Conservation (phyloP, 306 rosid genomes). For the Citrullus colocynthis region DNA sequence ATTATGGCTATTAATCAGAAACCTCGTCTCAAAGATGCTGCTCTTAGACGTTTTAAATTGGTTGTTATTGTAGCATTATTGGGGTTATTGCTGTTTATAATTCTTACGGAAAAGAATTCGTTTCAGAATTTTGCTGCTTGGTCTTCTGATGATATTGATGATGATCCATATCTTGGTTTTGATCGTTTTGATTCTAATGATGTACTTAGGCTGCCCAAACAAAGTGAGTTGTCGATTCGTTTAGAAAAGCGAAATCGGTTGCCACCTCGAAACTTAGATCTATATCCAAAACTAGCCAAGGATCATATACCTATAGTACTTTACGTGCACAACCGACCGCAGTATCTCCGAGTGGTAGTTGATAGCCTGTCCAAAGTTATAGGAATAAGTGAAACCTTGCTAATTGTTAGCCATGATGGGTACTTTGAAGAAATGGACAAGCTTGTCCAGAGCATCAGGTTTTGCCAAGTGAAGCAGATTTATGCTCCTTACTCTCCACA, state of each 20-base stretch:
- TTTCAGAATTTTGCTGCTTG: conserved; percentile 4
- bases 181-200: conserved; percentile 15
- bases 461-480: conserved; percentile 86
- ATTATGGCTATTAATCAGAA: conserved; percentile 41
- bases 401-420: conserved; percentile 92
- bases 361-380: conserved; percentile 66
- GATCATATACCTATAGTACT: conserved; percentile 61
- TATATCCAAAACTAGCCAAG: conserved; percentile 50
- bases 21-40: conserved; percentile 39
- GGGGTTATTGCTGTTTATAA: conserved; percentile 49
- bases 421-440: conserved; percentile 69
- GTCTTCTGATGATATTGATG: conserved; percentile 21
- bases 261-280: conserved; percentile 76
- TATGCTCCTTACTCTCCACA: conserved; percentile 90
- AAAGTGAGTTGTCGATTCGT: conserved; percentile 44
- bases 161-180: conserved; percentile 10
- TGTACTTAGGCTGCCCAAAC: conserved; percentile 40
- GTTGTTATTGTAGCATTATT: conserved; percentile 38
- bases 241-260: conserved; percentile 48
- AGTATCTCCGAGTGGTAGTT: conserved; percentile 59
- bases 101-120: conserved; percentile 43
- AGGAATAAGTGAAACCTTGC: conserved; percentile 77
- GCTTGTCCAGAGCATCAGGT: conserved; percentile 51
- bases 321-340: conserved; percentile 88
- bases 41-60: conserved; percentile 51